Base-by-base conservation (phyloP, 2,329 filamentous ascomycete species). In the Metarhizium robertsii region DNA sequence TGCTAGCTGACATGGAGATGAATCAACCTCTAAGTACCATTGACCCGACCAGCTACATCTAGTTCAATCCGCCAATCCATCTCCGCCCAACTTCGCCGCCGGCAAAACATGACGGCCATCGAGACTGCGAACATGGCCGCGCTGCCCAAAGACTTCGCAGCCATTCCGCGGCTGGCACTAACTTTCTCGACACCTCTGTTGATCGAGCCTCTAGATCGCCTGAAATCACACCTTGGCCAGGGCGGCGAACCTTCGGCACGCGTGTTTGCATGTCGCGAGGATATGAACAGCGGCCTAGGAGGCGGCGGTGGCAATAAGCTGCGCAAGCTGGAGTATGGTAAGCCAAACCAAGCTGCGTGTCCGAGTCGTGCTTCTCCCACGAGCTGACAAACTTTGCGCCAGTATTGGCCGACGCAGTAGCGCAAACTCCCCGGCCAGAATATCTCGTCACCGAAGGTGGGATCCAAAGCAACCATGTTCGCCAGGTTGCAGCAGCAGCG, bases 271-370 rank as follows among this genome's bases (percentile, higher is more conserved):
- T 54, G 52, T 14, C 54, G 54, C 2, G 54, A 56, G 20, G 54
- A 56, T 20, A 36, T 29, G 25, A 56, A 56, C 32, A 53, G 49
- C 6, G 50, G 54, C 34, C 50, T 56, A 29, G 54, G 49, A 20
- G 50, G 50, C 40, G 50, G 54, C 16, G 54, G 54, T 29, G 54
- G 54, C 32, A 56, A 56, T 32, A 56, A 56, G 36, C 49, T 56
- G n/a, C 54, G 54, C 50, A 56, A 56, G 43, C 45, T 56, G 16
- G 54, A 56, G 34, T 56, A 56, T 16, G 54, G 50, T 52, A 34
- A 14, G 50, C 16, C 18, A 30, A 34, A 11, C 7, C 32, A 34
- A 34, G 32, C 32, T 34, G 32, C 32, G 2, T 34, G 32, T 11
- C 32, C 11, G 32, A 4, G 25, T 25, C 32, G 10, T 34, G 32